Evolutionary conservation across 805 yeast genomes (phyloP).

Genomic region (Lipomyces chichibuensis): DNA sequence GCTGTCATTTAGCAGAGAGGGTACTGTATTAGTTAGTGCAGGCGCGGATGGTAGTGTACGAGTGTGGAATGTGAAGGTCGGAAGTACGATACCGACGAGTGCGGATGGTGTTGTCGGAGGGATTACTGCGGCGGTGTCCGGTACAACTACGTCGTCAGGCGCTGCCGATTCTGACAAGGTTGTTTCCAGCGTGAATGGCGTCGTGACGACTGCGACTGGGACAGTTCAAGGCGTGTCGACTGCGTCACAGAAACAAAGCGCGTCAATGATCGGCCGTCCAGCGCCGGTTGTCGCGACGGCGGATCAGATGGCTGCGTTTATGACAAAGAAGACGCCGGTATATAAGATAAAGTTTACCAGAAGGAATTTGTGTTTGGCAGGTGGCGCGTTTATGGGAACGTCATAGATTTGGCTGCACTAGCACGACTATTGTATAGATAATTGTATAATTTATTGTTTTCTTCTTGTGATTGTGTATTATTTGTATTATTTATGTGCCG

Average conservation of each 20-base stretch:
- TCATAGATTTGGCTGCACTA: background rate
- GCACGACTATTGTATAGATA: background rate
- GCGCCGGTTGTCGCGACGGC: slow-evolving; percentile 73
- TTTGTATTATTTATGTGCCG: background rate
- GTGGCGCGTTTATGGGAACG: slow-evolving; percentile 72
- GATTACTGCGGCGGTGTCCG: background rate
- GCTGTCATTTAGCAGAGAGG: slow-evolving; percentile 80
- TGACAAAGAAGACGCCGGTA: slow-evolving; percentile 92
- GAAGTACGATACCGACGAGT: slow-evolving; percentile 46
- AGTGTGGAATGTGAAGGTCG: slow-evolving; percentile 92
- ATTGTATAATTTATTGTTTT: background rate
- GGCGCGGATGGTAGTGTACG: slow-evolving; percentile 92
- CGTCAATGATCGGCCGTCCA: background rate
- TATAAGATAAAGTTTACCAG: slow-evolving; percentile 91
- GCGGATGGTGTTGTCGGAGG: slow-evolving; percentile 13
- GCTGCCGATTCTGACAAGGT: slow-evolving; percentile 19
- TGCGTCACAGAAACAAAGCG: slow-evolving; percentile 52
- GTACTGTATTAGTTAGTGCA: slow-evolving; percentile 84
- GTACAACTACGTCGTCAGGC: slow-evolving; percentile 8
- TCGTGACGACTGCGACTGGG: background rate
- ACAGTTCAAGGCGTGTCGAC: slow-evolving; percentile 40
- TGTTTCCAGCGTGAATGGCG: background rate
- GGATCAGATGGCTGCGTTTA: slow-evolving; percentile 91
- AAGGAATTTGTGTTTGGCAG: slow-evolving; percentile 87
- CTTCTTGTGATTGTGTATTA: background rate